phyloP scores from a whole-genome alignment of 2,329 filamentous ascomycete species.

The Xylaria sp. region DNA sequence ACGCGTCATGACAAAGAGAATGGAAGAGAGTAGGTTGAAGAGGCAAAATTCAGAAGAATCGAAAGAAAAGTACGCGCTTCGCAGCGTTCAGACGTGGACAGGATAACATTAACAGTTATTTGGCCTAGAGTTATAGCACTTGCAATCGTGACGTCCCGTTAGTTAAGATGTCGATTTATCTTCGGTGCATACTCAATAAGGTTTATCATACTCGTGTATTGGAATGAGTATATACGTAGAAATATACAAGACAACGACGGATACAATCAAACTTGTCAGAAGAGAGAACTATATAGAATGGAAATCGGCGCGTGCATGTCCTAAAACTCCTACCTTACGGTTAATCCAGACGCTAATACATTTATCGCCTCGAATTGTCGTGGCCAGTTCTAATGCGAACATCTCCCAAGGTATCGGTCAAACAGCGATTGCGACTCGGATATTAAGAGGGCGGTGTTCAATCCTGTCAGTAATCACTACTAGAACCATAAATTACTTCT shows the following conservation, averaged over 20 bases:
- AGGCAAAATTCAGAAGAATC: slow-evolving; percentile 37
- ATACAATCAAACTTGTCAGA: not conserved
- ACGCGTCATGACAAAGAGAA: slow-evolving; percentile 56
- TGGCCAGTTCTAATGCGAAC: no score
- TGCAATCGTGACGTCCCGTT: not conserved
- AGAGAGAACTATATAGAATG: no score
- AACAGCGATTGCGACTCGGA: no score
- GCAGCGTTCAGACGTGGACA: slow-evolving; percentile 39
- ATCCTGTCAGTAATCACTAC: not conserved
- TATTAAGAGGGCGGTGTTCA: not conserved
- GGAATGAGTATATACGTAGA: not conserved
- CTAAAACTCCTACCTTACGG: no score
- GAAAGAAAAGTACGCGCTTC: slow-evolving; percentile 42
- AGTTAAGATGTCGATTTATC: not conserved
- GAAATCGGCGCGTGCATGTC: no score
- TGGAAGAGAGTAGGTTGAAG: slow-evolving; percentile 43
- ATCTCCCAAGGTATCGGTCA: no score
- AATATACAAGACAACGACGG: not conserved
- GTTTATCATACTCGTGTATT: not conserved
- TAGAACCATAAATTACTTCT: not conserved
- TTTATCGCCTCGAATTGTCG: no score
- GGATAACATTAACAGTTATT: slow-evolving; percentile 15
- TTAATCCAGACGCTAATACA: no score
- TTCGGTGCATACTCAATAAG: not conserved
- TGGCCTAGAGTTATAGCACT: not conserved